A percentile compares a stretch with the other conserved stretches of the same genome.
Conservation (phyloP, 108 stramenopile species). For the Cylindrotheca closterium region DNA sequence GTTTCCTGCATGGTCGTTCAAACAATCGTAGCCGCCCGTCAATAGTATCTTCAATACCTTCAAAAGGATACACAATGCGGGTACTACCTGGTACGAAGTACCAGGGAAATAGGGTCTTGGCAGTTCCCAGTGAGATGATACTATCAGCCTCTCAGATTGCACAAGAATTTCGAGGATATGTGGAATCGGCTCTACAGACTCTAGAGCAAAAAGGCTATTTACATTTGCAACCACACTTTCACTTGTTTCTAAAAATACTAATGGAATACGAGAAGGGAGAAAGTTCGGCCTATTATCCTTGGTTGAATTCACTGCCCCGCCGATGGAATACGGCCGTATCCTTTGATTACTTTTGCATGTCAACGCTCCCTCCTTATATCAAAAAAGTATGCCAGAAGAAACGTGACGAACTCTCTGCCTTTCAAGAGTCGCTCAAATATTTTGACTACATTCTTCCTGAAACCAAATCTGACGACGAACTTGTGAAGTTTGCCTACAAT, state of each 20-base stretch:
- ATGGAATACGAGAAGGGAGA: slow-evolving; percentile 51
- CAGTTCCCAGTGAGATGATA: slow-evolving; percentile 16
- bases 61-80: too few species aligned
- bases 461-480: slow-evolving; percentile 39
- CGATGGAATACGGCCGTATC: slow-evolving; percentile 37
- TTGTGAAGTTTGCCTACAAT: slow-evolving; percentile 49
- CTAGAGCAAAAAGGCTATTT: slow-evolving; percentile 6
- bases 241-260: slow-evolving; percentile 50
- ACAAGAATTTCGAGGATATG: slow-evolving; percentile 15
- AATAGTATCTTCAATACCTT: too few species aligned
- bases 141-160: slow-evolving; percentile 16
- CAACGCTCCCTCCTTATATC: slow-evolving; percentile 1
- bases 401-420: slow-evolving; percentile 2
- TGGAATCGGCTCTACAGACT: slow-evolving; percentile 9
- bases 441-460: slow-evolving; percentile 22
- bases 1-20: too few species aligned
- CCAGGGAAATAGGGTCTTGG: slow-evolving; percentile 10
- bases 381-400: neutral
- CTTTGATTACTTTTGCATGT: slow-evolving; percentile 21
- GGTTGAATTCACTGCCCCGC: slow-evolving; percentile 47
- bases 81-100: too few species aligned
- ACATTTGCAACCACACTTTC: slow-evolving; percentile 20
- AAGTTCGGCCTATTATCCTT: slow-evolving; percentile 46
- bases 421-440: neutral
- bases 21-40: too few species aligned